Conservation (phyloP, 352 stramenopile species). For the Phytophthora sp. region DNA sequence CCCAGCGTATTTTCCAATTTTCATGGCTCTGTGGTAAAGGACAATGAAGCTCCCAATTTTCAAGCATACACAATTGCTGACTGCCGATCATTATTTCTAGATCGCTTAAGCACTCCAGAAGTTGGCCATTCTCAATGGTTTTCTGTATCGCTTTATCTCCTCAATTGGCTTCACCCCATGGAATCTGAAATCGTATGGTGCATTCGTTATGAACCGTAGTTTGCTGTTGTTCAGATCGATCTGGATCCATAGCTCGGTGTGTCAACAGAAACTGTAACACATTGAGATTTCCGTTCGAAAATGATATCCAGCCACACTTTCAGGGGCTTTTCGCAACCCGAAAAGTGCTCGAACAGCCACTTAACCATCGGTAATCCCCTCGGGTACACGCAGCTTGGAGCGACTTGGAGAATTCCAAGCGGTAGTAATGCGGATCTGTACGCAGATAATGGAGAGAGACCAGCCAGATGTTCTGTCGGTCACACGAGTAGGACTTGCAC, state of each 20-base stretch:
- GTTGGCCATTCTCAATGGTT: background rate
- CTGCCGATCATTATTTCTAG: background rate
- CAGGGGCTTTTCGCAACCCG: too few species aligned
- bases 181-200: background rate
- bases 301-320: too few species aligned
- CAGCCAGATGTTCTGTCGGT: too few species aligned
- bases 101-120: background rate
- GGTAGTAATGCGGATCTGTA: too few species aligned
- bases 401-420: too few species aligned
- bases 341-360: too few species aligned
- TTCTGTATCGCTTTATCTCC: background rate
- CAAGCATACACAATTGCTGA: background rate
- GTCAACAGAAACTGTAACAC: background rate
- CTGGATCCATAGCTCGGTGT: background rate
- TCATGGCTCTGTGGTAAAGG: background rate
- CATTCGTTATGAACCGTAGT: too few species aligned
- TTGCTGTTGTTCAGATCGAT: background rate
- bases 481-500: too few species aligned
- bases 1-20: background rate
- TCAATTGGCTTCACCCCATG: background rate
- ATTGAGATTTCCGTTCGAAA: background rate
- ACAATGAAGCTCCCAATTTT: background rate
- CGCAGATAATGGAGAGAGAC: too few species aligned
- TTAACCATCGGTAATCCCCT: too few species aligned
- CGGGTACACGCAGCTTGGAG: too few species aligned